Evolutionary conservation across 192 early-diverging fungal species (phyloP).

Genomic region (Podila epigama): DNA sequence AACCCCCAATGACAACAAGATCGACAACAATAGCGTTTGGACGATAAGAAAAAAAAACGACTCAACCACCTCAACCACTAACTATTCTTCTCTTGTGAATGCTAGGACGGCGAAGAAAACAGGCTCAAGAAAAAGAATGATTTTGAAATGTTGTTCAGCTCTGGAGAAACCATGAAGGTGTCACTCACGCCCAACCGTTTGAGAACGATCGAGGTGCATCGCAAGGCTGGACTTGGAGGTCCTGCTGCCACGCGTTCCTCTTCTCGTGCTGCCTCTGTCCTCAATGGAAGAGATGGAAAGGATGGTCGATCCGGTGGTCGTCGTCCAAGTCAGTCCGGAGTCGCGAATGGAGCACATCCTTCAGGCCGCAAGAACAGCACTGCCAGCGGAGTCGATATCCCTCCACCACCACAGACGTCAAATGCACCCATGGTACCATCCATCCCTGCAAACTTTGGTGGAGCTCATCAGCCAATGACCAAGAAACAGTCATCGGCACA

Average conservation of each 20-base stretch:
- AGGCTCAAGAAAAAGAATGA: constrained; percentile 54
- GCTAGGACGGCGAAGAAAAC: constrained; percentile 44
- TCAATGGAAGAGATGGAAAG: constrained; percentile 24
- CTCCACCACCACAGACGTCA: not conserved
- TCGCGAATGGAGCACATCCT: not conserved
- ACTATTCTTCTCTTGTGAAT: not conserved
- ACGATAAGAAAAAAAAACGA: not conserved
- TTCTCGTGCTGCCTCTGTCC: constrained; percentile 38
- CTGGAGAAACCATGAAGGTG: constrained; percentile 61
- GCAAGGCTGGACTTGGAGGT: constrained; percentile 14
- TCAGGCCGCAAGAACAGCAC: constrained; percentile 28
- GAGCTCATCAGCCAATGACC: constrained; percentile 10
- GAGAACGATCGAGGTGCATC: constrained; percentile 62
- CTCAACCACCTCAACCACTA: not conserved
- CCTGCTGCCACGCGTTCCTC: constrained; percentile 30
- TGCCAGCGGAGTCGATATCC: not conserved
- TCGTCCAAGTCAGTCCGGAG: constrained; percentile 16
- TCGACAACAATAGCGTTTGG: too few relatives aligned
- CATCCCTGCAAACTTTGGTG: constrained; percentile 29
- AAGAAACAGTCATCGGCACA: constrained; percentile 18
- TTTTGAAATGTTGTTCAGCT: constrained; percentile 61
- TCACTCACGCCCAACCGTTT: constrained; percentile 65
- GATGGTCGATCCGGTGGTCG: constrained; percentile 2
- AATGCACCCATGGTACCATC: constrained; percentile 19
- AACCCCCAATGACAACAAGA: too few relatives aligned